Base-by-base conservation (phyloP, 2,329 filamentous ascomycete genomes). In the Amesomyces nigricolor region DNA sequence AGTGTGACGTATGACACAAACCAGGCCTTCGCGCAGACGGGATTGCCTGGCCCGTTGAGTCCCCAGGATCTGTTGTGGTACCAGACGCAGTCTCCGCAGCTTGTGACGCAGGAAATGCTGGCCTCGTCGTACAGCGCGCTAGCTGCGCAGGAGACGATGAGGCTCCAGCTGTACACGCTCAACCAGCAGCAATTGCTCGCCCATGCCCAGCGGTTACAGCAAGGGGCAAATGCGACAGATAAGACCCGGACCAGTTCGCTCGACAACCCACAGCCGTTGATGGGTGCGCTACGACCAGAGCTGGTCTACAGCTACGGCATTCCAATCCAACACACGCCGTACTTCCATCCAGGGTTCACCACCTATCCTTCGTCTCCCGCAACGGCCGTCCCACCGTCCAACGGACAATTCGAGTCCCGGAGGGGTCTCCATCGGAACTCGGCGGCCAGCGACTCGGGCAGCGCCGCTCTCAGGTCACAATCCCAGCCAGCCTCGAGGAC, bases 201-300 rank as follows among this genome's bases (percentile, higher is more conserved):
- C 57, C 74, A 72, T 67, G 73, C 70, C 51, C 73, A 71, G 64
- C 75, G 71, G 65, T 70, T 74, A 30, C 43, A 45, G 65, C 73
- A 72, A 59, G 68, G 67, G 50, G 67, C 63, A 56, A 66, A 71
- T 52, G 58, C 71, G 5, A 54, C 74, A 54, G 75, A 81, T 63
- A 71, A 83, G 59, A 79, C 81, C 38, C 77, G 83, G 58, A 84
- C 81, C 6, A 83, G 80, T 64, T 85, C 82, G 11, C 81, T 85
- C 63, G 82, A 86, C 63, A 83, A 79, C 53, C 74, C 79, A 16
- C 22, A 26, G 6, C 82, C 82, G 5, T 66, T 83, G 38, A 79
- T 75, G n/a, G 79, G 81, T 1, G 80, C 82, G 2, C 65, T 83
- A 3, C 76, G 78, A 9, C 78, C 78, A 1, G 82, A 86, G 11